A percentile compares a stretch with the other conserved stretches of the same genome.
Evolutionary conservation across 192 early-diverging fungal species (phyloP).

Genomic region (Gigaspora rosea): DNA sequence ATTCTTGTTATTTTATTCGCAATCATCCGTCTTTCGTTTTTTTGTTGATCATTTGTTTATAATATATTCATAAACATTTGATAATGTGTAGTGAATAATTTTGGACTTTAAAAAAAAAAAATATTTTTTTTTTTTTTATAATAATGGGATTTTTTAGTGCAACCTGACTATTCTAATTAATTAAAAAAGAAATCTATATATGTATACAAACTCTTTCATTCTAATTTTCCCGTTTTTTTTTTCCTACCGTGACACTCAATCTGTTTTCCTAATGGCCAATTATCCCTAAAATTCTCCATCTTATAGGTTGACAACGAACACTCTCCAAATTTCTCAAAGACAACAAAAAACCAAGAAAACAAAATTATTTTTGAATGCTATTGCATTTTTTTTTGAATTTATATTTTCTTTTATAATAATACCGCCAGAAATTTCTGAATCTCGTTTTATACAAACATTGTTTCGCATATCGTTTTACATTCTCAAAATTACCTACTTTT

Average conservation of each 20-base stretch:
- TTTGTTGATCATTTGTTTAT: too few species aligned
- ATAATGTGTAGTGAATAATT: too few species aligned
- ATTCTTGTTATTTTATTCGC: not conserved
- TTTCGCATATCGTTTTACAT: too few species aligned
- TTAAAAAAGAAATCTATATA: not conserved
- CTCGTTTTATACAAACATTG: too few species aligned
- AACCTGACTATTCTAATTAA: not conserved
- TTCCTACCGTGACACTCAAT: not conserved
- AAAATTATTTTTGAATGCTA: not conserved
- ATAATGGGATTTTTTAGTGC: not conserved
- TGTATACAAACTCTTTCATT: not conserved
- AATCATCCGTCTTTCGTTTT: too few species aligned
- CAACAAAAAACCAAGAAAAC: not conserved
- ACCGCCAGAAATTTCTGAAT: too few species aligned
- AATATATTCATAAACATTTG: too few species aligned
- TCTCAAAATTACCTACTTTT: too few species aligned
- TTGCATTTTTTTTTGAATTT: too few species aligned
- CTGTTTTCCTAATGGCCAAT: not conserved
- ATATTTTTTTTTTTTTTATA: not conserved
- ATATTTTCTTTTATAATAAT: too few species aligned
- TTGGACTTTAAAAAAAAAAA: not conserved
- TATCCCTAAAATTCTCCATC: not conserved
- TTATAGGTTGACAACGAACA: slow-evolving; percentile 1
- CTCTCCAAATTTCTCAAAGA: not conserved
- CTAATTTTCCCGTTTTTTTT: not conserved